Base-by-base conservation (phyloP, 257 asterid genomes). In the Perilla frutescens region DNA sequence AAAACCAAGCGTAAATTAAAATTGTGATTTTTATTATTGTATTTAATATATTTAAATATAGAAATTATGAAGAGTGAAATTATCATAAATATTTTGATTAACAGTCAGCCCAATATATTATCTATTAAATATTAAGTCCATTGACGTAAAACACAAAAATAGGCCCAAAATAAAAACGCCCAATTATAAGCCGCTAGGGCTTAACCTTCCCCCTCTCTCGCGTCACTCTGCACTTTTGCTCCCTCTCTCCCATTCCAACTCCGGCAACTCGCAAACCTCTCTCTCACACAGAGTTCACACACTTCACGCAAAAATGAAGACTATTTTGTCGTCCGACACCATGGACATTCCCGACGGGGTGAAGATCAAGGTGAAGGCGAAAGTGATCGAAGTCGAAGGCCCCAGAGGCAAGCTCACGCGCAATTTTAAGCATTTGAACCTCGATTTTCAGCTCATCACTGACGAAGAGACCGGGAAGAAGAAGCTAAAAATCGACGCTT, bases 341-440 rank as follows among this genome's bases (percentile, higher is more conserved):
- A 90, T 90, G 96, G 96, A 88, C 56, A 87, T 90, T 10, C 96
- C 96, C 4, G 96, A 88, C 6, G 92, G 87, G 12, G 82, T 88
- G 15, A 84, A 85, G 74, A 88, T 88, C 79, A 88, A 81, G 77
- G 88, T 90, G 53, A 82, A 86, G 54, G 96, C 96, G 1, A 90
- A 90, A 70, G 69, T 79, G 72, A 88, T 90, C 71, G 89, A 84
- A 53, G 96, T 90, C 8, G 91, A 82, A 70, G 96, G 96, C 1
- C 96, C 96, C 5, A 83, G 95, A 57, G 96, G 96, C 1, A 88
- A 74, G 78, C 91, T 90, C 4, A 50, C 85, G 1, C 84, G 88
- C 10, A 69, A 87, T 15, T 88, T 90, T 84, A 86, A 88, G 86
- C 96, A 90, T n/a, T 49, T 90, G 73, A 90, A 88, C 54, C 91